Evolutionary conservation across 805 yeast species (phyloP).

Genomic region (Yamadazyma olivae): DNA sequence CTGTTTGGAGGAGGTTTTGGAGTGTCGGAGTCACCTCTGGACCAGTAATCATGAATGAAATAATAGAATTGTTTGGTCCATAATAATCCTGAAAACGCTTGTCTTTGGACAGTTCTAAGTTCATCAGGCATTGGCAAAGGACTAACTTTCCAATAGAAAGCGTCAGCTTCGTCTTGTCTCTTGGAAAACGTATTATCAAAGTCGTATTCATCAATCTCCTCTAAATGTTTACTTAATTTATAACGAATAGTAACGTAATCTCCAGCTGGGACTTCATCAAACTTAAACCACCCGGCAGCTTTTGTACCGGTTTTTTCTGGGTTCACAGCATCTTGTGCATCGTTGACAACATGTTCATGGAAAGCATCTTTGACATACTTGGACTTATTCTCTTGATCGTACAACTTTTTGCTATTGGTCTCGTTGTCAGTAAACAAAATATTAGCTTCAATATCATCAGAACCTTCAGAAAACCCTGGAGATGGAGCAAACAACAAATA

Average conservation of each 20-base stretch:
- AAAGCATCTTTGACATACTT: constrained; percentile 83
- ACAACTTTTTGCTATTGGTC: constrained; percentile 70
- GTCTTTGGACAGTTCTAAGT: constrained; percentile 80
- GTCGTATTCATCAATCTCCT: constrained; percentile 65
- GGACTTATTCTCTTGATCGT: constrained; percentile 54
- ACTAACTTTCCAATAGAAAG: constrained; percentile 83
- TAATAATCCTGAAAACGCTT: constrained; percentile 88
- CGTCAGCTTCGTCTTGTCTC: constrained; percentile 87
- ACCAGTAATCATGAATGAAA: constrained; percentile 84
- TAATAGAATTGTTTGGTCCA: constrained; percentile 94
- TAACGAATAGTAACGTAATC: constrained; percentile 85
- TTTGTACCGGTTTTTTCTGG: constrained; percentile 76
- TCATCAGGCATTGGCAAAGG: constrained; percentile 83
- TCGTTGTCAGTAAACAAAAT: constrained; percentile 87
- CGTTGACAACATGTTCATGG: constrained; percentile 75
- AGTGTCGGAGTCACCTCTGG: constrained; percentile 74
- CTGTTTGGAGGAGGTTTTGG: constrained; percentile 76
- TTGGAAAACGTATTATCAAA: constrained; percentile 67
- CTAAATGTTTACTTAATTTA: constrained; percentile 48
- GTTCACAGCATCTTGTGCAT: constrained; percentile 58
- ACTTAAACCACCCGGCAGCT: constrained; percentile 78
- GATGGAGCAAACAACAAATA: constrained; percentile 74
- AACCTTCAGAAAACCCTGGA: constrained; percentile 61
- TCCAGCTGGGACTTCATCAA: constrained; percentile 79
- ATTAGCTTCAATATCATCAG: constrained; percentile 70